Evolutionary conservation across 2,329 filamentous ascomycete species (phyloP).

Genomic region (Colletotrichum tofieldiae): DNA sequence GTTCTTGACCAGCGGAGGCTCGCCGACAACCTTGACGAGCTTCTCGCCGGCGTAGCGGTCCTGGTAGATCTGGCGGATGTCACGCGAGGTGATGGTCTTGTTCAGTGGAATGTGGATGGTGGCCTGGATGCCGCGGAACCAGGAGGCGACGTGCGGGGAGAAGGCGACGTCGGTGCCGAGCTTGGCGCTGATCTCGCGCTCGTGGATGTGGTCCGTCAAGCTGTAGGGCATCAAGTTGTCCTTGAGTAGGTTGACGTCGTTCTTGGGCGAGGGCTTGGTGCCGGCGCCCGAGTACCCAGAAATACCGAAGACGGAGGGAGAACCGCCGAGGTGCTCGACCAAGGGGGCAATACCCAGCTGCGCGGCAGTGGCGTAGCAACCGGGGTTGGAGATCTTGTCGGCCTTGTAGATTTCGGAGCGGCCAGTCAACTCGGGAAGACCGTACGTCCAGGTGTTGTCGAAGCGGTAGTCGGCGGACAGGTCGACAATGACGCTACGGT

Average conservation of each 20-base stretch:
- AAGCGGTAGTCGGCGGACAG: conserved; percentile 98
- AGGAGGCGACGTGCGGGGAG: conserved; percentile 93
- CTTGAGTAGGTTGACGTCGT: conserved; percentile 85
- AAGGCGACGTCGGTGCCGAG: conserved; percentile 85
- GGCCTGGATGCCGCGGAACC: conserved; percentile 96
- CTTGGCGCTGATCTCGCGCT: conserved; percentile 88
- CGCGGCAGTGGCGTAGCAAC: conserved; percentile 94
- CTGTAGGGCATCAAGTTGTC: conserved; percentile 95
- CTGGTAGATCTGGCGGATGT: conserved; percentile 95
- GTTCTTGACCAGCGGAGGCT: conserved; percentile 85
- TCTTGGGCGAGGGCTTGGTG: conserved; percentile 94
- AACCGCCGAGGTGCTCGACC: conserved; percentile 80
- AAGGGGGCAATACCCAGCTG: conserved; percentile 91
- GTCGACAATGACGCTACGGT: conserved; percentile 87
- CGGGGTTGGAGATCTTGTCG: conserved; percentile 90
- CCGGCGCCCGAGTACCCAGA: conserved; percentile 96
- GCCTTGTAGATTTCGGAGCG: conserved; percentile 83
- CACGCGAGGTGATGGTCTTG: conserved; percentile 88
- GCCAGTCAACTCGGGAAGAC: conserved; percentile 87
- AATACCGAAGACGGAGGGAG: conserved; percentile 90
- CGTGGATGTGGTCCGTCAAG: conserved; percentile 94
- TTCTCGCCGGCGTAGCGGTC: conserved; percentile 97
- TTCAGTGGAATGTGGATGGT: conserved; percentile 92
- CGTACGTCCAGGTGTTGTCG: conserved; percentile 88
- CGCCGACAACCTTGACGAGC: conserved; percentile 92